Evolutionary conservation across 1,139 yeast species (phyloP), one percentile per base, ranked within the genome.

Genomic region (Arxiozyma slooffiae): DNA sequence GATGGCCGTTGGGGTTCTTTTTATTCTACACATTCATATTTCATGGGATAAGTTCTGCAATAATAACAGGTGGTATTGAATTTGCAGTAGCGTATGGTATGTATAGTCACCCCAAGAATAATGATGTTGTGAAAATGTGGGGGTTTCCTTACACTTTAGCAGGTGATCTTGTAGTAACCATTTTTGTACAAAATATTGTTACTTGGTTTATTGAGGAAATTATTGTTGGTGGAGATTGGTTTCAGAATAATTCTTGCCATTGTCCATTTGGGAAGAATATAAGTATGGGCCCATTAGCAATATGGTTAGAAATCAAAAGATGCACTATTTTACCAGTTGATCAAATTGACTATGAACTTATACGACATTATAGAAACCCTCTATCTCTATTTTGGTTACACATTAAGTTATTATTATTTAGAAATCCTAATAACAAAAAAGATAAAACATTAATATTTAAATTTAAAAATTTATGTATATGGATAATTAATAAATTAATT

Each of bases 1-100:
- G 30, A 34, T 44, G 48, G 21, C 50, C 50, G 21, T 20, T 44
- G 21, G 44, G 48, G 42, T 52, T 23, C 38, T 53, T 40, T 20
- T 37, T 40, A 50, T 48, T 39, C 38, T 57, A 24, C 46, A 51
- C 41, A 37, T 52, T 30, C 39, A 30, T 59, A 34, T 50, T 52
- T 36, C 48, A 51, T 21, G 52, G 51, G 1, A 6, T 45, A 23
- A 45, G 50, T 11, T 54, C 62, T 26, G 62, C 59, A 17, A 52
- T 59, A 9, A 53, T 60, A 7, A 50, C 59, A 6, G 64, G 63
- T 26, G 64, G 64, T 22, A 51, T 58, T 1, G 57, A 60, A 48
- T 60, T 60, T 39, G 63, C 57, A 24, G 54, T 60, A n/a, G 64
- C 63, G 3, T 60, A 59, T 39, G 64, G 61, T 30, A 60, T 60